These are phyloP conservation scores for Alloteropsis angusta DNA, from an alignment of 202 grass and related monocot species.

Conservation along the genomic window DNA sequence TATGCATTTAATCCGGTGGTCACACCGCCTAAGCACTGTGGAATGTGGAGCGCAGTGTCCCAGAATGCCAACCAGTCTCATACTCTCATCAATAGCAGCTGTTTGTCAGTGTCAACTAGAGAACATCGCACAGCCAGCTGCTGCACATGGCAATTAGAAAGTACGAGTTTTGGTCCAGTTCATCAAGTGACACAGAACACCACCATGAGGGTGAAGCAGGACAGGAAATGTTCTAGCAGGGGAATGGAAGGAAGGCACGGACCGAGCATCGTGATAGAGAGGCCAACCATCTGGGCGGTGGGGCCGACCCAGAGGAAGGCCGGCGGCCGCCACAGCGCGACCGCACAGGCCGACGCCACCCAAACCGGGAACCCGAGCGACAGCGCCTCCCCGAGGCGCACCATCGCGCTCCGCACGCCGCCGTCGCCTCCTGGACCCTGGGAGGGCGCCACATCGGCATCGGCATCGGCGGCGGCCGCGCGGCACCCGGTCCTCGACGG, in stretches of 20 bases:
- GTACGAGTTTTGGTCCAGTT: background rate
- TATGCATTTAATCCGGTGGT: background rate
- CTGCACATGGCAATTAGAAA: background rate
- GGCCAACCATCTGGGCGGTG: conserved; percentile 44
- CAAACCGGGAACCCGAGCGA: conserved; percentile 80
- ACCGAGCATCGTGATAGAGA: conserved; percentile 89
- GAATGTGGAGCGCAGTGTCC: too few species aligned
- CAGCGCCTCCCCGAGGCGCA: conserved; percentile 51
- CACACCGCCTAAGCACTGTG: too few species aligned
- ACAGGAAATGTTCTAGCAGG: background rate
- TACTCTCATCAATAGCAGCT: background rate
- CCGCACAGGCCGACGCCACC: conserved; percentile 53
- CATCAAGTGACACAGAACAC: background rate
- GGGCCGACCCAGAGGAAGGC: conserved; percentile 65
- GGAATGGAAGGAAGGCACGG: background rate
- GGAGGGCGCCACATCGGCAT: conserved; percentile 7
- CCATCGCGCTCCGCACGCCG: conserved; percentile 1
- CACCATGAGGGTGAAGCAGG: background rate
- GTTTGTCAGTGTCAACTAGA: background rate
- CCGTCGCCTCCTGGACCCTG: background rate
- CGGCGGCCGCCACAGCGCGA: conserved; percentile 57
- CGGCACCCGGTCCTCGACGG: background rate
- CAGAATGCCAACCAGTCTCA: background rate
- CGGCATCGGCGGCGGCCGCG: background rate
- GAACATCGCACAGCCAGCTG: background rate